These are phyloP conservation scores for Dalbergia cultrata DNA, from an alignment of 306 rosid species.

Conservation along the genomic window DNA sequence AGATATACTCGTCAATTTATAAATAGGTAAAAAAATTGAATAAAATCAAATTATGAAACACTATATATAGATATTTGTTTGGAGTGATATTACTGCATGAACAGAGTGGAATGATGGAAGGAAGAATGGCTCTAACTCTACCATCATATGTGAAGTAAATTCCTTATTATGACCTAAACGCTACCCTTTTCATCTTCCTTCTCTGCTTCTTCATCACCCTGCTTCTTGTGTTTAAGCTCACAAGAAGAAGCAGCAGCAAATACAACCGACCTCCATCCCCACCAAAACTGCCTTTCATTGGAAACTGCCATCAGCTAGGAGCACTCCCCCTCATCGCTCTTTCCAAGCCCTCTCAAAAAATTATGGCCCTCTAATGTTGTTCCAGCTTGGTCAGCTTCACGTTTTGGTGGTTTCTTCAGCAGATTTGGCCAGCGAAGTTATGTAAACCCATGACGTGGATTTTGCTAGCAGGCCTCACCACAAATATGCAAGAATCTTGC, in stretches of 20 bases:
- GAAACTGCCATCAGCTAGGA: conserved; percentile 50
- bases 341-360: conserved; percentile 34
- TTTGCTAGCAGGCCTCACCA: conserved; percentile 38
- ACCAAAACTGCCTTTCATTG: conserved; percentile 35
- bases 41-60: too few species aligned
- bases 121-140: not conserved
- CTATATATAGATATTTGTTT: too few species aligned
- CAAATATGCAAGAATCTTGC: conserved; percentile 19
- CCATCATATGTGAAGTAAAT: conserved; percentile 9
- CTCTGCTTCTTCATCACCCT: conserved; percentile 32
- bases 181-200: conserved; percentile 23
- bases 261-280: conserved; percentile 43
- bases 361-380: conserved; percentile 40
- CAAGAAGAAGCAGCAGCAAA: conserved; percentile 9
- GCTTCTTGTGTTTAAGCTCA: conserved; percentile 31
- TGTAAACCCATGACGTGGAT: conserved; percentile 29
- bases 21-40: too few species aligned
- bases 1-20: too few species aligned
- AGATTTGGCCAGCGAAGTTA: conserved; percentile 37
- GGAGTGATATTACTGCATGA: not conserved
- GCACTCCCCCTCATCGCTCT: conserved; percentile 43
- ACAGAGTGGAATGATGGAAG: not conserved
- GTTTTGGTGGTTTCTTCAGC: conserved; percentile 48
- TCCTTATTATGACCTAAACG: not conserved
- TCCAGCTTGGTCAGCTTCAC: conserved; percentile 41